Evolutionary conservation across 495 filamentous ascomycete species (phyloP), one percentile per base, ranked within the genome.

Genomic region (Talaromyces thailandensis): DNA sequence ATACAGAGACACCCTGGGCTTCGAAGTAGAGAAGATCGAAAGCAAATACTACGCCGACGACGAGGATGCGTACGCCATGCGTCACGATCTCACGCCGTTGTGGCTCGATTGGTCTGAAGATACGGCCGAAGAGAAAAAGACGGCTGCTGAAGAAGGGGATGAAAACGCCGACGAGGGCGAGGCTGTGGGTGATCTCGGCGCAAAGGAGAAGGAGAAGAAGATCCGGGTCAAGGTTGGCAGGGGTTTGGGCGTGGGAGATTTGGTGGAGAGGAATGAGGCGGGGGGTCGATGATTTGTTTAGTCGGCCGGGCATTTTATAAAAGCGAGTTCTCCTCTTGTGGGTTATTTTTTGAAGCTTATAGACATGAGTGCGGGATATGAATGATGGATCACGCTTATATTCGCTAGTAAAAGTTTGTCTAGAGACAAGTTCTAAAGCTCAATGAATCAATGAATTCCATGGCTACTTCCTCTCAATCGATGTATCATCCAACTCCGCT

Each of bases 11-110:
- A 98, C 93, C 1, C 83, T 98, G 1, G 87, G 90, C 51, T 98
- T 98, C 80, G 85, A 89, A 71, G 88, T 89, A 58, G 92, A 96
- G 65, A 94, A 91, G 74, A 85, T 91, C 14, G 94, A 98, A 78
- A 69, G 81, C 65, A 96, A 94, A 75, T 98, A 98, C 85, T 98
- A 98, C 71, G 94, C 94, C 45, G 94, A 98, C 75, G 93, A 92
- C 56, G 94, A 98, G 77, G 93, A 98, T 81, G 94, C 94, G 37
- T 96, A 87, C 70, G 87, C 86, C 66, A 98, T 98, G 94, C 86
- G 85, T 67, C 87, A 93, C 73, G 89, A 97, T 68, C 79, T 98
- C 50, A 76, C 79, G 29, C 79, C 81, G 60, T 81, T 93, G 66
- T 78, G 73, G 73, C 55, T 80, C 43, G 70, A 77, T 56, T 78